These are phyloP conservation scores for Cercospora sesami DNA, from an alignment of 2,329 filamentous ascomycete genomes.

Conservation along the genomic window DNA sequence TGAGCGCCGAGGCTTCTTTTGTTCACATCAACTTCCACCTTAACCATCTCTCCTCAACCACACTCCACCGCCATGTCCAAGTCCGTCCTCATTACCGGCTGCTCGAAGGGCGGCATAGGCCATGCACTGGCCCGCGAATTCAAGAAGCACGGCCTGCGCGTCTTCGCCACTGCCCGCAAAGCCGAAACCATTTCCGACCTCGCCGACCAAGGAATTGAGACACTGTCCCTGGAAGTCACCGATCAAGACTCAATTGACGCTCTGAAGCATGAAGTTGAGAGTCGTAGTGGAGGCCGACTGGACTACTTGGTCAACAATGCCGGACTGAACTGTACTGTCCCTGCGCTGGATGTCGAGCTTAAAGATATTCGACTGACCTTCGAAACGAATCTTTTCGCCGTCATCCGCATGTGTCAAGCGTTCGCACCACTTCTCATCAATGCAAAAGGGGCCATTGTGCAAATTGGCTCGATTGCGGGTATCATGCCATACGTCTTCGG, in stretches of 20 bases:
- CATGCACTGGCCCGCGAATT: conserved; percentile 61
- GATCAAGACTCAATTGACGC: conserved; percentile 50
- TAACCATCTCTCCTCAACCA: neutral
- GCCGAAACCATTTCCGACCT: conserved; percentile 52
- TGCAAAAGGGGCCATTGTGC: conserved; percentile 47
- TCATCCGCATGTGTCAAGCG: conserved; percentile 59
- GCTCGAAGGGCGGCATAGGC: conserved; percentile 59
- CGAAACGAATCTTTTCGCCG: conserved; percentile 58
- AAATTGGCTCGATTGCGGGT: conserved; percentile 48
- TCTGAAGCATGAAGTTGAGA: conserved; percentile 49
- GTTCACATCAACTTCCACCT: neutral
- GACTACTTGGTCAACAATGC: conserved; percentile 62
- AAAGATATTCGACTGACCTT: conserved; percentile 50
- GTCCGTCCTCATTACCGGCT: conserved; percentile 41
- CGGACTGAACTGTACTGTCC: conserved; percentile 50
- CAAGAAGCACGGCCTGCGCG: conserved; percentile 53
- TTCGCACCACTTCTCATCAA: conserved; percentile 57
- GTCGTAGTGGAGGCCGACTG: conserved; percentile 52
- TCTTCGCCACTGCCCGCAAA: conserved; percentile 60
- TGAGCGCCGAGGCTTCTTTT: conserved; percentile 7
- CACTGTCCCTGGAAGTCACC: conserved; percentile 56
- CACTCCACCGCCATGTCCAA: conserved; percentile 21
- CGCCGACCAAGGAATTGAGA: conserved; percentile 54
- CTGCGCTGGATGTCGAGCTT: conserved; percentile 57
- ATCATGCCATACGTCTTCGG: conserved; percentile 48